Base-by-base conservation (phyloP, 2,329 filamentous ascomycete genomes). In the Myotisia sp. region DNA sequence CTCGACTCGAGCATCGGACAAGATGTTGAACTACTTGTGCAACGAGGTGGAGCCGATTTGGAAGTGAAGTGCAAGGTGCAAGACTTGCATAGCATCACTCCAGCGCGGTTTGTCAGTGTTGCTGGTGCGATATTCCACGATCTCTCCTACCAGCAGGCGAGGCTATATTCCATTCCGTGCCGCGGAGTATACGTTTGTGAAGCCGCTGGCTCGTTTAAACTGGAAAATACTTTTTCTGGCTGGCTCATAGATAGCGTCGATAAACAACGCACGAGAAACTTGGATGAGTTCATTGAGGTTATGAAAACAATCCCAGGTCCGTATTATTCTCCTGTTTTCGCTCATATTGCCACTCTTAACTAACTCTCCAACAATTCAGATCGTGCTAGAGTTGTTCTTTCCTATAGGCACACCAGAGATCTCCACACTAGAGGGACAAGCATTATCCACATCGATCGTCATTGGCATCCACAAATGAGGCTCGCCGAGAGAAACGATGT, bases 391-490 rank as follows among this genome's bases (percentile, higher is more conserved):
- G 79, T 98, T 7, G 87, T 95, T 19, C 79, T 95, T 37, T 90
- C 83, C 5, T 98, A 94, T 63, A 90, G 92, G 59, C 87, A 98
- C 54, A 76, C 98, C 23, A 71, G 87, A 37, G 92, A 98, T 54
- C 66, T 98, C 37, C 90, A 98, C 57, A 94, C 87, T 0, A 71
- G 92, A 35, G 86, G 92, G 56, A 98, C 90, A 1, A 82, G 79
- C 38, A 87, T 98, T 52, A 71, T 94, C 43, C 79, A 90, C 44
- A 74, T 98, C 36, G 90, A 98, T 56, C 76, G 90, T 27, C 90
- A 98, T 58, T 98, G 90, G 90, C 79, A 84, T 32, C 77, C 78
- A 37, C 92, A 92, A 63, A 95, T 98, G 81, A 79, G 85, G 50
- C 64, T 94, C 48, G 86, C 87, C 3, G 74, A 87, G 34, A 76